Evolutionary conservation across 805 yeast genomes (phyloP).

Genomic region (Scheffersomyces spartinae): DNA sequence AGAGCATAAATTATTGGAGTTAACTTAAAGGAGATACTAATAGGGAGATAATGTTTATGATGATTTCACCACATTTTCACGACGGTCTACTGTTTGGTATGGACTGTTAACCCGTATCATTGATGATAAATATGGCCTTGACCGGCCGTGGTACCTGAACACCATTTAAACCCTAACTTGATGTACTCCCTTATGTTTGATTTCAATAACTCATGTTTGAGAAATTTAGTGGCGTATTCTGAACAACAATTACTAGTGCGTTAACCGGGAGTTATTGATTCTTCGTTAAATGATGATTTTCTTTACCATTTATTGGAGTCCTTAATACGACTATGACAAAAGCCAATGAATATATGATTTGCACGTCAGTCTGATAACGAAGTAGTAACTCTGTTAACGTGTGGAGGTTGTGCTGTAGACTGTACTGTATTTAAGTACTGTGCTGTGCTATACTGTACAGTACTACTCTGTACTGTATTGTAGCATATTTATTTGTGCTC

Average conservation of each 20-base stretch:
- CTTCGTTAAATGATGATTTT: slow-evolving; percentile 9
- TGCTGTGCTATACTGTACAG: slow-evolving; percentile 1
- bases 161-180: slow-evolving; percentile 2
- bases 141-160: slow-evolving; percentile 43
- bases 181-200: background rate
- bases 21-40: slow-evolving; percentile 2
- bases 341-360: slow-evolving; percentile 21
- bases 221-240: slow-evolving; percentile 1
- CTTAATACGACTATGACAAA: too few relatives aligned
- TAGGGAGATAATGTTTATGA: slow-evolving; percentile 22
- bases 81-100: slow-evolving; percentile 41
- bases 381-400: slow-evolving; percentile 1
- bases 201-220: background rate
- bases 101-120: slow-evolving; percentile 31
- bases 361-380: slow-evolving; percentile 30
- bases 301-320: slow-evolving; percentile 12
- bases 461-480: background rate
- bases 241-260: too few relatives aligned
- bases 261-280: slow-evolving; percentile 1
- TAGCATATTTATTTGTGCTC: background rate
- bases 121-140: slow-evolving; percentile 38
- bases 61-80: slow-evolving; percentile 37
- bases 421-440: background rate
- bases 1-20: background rate
- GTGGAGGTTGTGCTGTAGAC: background rate